A percentile compares a stretch with the other conserved stretches of the same genome.
Evolutionary conservation across 2,329 filamentous ascomycete genomes (phyloP).

Genomic region (Ascocoryne sarcoides): DNA sequence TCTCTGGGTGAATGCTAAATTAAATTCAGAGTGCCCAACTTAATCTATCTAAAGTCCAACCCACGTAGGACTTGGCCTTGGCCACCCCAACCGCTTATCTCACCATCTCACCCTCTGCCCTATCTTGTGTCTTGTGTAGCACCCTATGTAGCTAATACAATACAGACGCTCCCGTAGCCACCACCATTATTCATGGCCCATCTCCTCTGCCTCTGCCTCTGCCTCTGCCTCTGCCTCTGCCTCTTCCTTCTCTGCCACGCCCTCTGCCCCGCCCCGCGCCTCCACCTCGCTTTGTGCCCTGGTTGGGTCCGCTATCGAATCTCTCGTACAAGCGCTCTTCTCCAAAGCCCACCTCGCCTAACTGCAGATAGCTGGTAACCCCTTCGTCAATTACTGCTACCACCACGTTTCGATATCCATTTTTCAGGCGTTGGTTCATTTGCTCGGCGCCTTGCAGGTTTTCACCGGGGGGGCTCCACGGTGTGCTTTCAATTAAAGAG

Average conservation of each 20-base stretch:
- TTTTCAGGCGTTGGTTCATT: slow-evolving; percentile 70
- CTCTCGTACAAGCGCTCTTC: slow-evolving; percentile 63
- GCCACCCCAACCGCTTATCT: no score
- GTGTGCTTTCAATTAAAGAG: slow-evolving; percentile 63
- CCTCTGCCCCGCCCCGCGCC: slow-evolving; percentile 30
- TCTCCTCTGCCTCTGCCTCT: slow-evolving; percentile 8
- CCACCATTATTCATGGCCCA: background rate
- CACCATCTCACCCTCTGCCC: no score
- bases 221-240: slow-evolving; percentile 28
- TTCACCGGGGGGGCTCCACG: slow-evolving; percentile 50
- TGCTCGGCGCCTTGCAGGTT: slow-evolving; percentile 36
- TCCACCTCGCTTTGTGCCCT: slow-evolving; percentile 30
- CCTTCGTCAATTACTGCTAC: slow-evolving; percentile 86
- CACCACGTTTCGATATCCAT: slow-evolving; percentile 76
- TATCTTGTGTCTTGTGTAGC: no score
- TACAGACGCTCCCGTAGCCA: slow-evolving; percentile 1
- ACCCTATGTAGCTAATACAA: no score
- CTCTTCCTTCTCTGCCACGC: slow-evolving; percentile 20
- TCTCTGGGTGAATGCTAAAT: no score
- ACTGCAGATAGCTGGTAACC: slow-evolving; percentile 75
- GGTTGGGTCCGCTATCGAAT: slow-evolving; percentile 34
- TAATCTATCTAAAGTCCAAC: slow-evolving; percentile 6
- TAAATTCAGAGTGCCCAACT: slow-evolving; percentile 5
- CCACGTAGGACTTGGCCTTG: no score
- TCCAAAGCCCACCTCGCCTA: slow-evolving; percentile 73